These are phyloP conservation scores for Monosporozyma solicola DNA, from an alignment of 805 yeast genomes.

Conservation along the genomic window DNA sequence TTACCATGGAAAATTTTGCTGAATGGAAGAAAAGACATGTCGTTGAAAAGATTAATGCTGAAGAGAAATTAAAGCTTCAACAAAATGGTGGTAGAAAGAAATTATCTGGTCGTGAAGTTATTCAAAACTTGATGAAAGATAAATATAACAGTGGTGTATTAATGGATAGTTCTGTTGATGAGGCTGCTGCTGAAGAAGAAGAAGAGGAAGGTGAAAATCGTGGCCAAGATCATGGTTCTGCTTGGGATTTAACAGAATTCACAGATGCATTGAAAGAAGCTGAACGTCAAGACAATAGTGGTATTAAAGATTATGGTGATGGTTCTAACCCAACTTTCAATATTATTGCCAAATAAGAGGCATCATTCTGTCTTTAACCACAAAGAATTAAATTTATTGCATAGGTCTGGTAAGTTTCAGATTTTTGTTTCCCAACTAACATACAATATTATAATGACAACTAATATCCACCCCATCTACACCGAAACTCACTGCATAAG, in stretches of 20 bases:
- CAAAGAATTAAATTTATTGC: neutral
- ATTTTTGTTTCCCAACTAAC: neutral
- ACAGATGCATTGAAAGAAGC: slow-evolving; percentile 31
- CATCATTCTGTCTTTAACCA: neutral
- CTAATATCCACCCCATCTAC: neutral
- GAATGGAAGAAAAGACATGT: slow-evolving; percentile 74
- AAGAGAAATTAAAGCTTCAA: slow-evolving; percentile 26
- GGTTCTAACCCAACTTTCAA: slow-evolving; percentile 39
- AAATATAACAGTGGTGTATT: neutral
- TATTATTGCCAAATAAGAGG: slow-evolving; percentile 6
- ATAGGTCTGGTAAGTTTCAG: neutral
- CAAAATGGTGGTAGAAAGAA: slow-evolving; percentile 34
- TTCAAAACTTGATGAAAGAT: slow-evolving; percentile 38
- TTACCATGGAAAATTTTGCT: slow-evolving; percentile 68
- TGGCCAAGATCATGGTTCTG: slow-evolving; percentile 29
- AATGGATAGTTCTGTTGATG: neutral
- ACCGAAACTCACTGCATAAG: neutral
- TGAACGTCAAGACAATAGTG: slow-evolving; percentile 30
- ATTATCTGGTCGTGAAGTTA: slow-evolving; percentile 60
- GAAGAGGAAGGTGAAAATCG: slow-evolving; percentile 30
- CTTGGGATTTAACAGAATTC: slow-evolving; percentile 38
- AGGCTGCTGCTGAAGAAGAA: slow-evolving; percentile 43
- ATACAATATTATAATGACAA: neutral
- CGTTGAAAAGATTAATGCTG: slow-evolving; percentile 43
- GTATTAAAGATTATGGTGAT: slow-evolving; percentile 67